These are phyloP conservation scores for Geotrichum aggregatum DNA, from an alignment of 1,139 yeast species.

Conservation along the genomic window DNA sequence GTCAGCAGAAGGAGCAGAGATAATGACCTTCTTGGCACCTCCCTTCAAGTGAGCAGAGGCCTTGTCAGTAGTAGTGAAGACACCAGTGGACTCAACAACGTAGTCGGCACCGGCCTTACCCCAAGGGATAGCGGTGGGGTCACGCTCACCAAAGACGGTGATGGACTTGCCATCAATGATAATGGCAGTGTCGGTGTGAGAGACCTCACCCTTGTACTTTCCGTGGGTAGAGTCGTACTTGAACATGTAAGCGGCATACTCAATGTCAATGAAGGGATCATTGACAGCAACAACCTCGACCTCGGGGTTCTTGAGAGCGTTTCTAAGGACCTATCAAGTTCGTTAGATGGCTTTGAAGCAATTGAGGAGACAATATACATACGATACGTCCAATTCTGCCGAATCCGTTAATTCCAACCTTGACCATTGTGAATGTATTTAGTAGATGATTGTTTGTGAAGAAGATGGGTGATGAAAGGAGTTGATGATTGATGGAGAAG, in stretches of 20 bases:
- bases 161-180: slow-evolving; percentile 67
- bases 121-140: slow-evolving; percentile 81
- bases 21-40: slow-evolving; percentile 87
- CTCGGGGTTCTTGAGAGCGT: slow-evolving; percentile 64
- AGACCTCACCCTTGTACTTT: slow-evolving; percentile 64
- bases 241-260: slow-evolving; percentile 84
- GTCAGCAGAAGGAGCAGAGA: slow-evolving; percentile 82
- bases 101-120: slow-evolving; percentile 70
- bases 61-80: slow-evolving; percentile 73
- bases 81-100: slow-evolving; percentile 87
- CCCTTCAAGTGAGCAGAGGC: slow-evolving; percentile 77
- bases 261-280: slow-evolving; percentile 79
- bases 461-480: not conserved
- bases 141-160: slow-evolving; percentile 68
- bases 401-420: slow-evolving; percentile 82
- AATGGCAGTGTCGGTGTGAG: slow-evolving; percentile 52
- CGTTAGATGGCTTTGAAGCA: not conserved
- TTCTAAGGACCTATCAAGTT: slow-evolving; percentile 50
- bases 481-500: slow-evolving; percentile 2
- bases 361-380: slow-evolving; percentile 3
- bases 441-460: not conserved
- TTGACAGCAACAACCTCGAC: slow-evolving; percentile 75
- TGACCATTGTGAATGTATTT: slow-evolving; percentile 35
- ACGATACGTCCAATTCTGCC: slow-evolving; percentile 83
- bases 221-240: slow-evolving; percentile 88